phyloP scores from a whole-genome alignment of 805 yeast genomes.

The Hanseniaspora osmophila region DNA sequence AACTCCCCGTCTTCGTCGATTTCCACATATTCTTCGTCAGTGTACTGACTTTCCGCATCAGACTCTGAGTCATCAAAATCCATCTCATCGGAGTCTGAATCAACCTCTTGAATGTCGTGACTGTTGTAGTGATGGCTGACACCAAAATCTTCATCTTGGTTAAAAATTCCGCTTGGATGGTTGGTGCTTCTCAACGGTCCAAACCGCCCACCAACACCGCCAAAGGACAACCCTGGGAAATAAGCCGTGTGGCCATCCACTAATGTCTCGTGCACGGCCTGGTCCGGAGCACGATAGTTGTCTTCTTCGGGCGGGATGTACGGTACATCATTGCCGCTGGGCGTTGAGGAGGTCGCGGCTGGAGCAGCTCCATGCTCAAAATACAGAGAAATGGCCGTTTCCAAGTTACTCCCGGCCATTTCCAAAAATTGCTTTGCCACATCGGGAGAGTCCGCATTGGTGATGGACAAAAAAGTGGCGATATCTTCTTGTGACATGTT shows the following conservation, averaged over 20 bases:
- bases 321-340: slow-evolving; percentile 2
- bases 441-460: slow-evolving; percentile 54
- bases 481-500: slow-evolving; percentile 33
- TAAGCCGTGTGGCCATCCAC: slow-evolving; percentile 30
- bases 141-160: slow-evolving; percentile 28
- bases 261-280: slow-evolving; percentile 53
- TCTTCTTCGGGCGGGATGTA: slow-evolving; percentile 19
- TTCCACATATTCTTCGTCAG: slow-evolving; percentile 4
- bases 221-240: slow-evolving; percentile 22
- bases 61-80: slow-evolving; percentile 17
- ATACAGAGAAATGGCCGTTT: slow-evolving; percentile 70
- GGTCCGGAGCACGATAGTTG: slow-evolving; percentile 64
- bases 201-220: slow-evolving; percentile 26
- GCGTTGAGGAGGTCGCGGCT: slow-evolving; percentile 8
- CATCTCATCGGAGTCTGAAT: slow-evolving; percentile 14
- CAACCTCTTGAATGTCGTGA: slow-evolving; percentile 25
- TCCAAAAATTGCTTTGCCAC: slow-evolving; percentile 66
- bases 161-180: slow-evolving; percentile 21
- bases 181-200: slow-evolving; percentile 21
- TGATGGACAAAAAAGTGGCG: slow-evolving; percentile 69
- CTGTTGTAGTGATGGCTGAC: slow-evolving; percentile 23
- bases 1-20: slow-evolving; percentile 3
- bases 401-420: slow-evolving; percentile 63
- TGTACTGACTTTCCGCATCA: not conserved
- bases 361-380: slow-evolving; percentile 48